A percentile compares a stretch with the other conserved stretches of the same genome.
Conservation (phyloP, 768 basidiomycete species). For the Baorangia bicolor region DNA sequence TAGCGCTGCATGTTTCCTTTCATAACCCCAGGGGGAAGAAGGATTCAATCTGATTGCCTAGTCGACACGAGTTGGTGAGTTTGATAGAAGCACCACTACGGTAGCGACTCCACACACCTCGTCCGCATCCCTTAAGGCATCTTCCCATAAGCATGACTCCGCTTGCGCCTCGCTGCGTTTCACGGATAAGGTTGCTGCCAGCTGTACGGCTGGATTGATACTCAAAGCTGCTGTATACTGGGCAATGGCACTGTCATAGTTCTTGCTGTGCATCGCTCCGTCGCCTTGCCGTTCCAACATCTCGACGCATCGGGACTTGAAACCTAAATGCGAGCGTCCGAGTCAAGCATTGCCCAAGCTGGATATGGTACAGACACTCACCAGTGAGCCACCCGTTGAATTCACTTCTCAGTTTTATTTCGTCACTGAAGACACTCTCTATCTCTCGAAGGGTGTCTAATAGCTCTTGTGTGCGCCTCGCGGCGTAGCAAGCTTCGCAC, state of each 20-base stretch:
- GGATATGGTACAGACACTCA: background rate
- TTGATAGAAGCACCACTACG: background rate
- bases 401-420: slow-evolving; percentile 5
- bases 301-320: slow-evolving; percentile 6
- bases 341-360: background rate
- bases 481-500: slow-evolving; percentile 9
- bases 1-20: slow-evolving; percentile 15
- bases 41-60: slow-evolving; percentile 11
- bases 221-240: slow-evolving; percentile 15
- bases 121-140: slow-evolving; percentile 16
- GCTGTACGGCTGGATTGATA: background rate
- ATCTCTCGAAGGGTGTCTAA: background rate
- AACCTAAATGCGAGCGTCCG: background rate
- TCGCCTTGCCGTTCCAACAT: slow-evolving; percentile 12
- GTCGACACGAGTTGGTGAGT: background rate
- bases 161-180: slow-evolving; percentile 15
- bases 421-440: slow-evolving; percentile 5
- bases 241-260: slow-evolving; percentile 3
- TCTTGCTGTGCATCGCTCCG: background rate
- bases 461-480: background rate
- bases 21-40: slow-evolving; percentile 16
- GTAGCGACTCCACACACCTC: slow-evolving; percentile 5
- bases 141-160: slow-evolving; percentile 4
- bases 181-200: background rate
- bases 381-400: slow-evolving; percentile 10